Conservation (phyloP, 371 early-diverging fungal species). For the Mucor circinelloides region DNA sequence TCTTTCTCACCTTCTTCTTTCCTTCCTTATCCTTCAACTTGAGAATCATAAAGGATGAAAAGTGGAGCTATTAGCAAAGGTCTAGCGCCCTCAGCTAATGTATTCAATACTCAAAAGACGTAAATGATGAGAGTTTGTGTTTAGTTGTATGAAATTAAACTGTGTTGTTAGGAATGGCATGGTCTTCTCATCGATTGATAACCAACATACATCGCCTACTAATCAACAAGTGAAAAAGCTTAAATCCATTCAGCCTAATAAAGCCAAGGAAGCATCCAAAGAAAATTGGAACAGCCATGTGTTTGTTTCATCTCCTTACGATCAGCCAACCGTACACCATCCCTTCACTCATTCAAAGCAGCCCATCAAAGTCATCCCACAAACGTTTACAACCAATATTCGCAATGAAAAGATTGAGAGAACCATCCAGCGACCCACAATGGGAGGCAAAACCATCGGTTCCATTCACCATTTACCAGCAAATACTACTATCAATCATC, state of each 20-base stretch:
- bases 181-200: slow-evolving; percentile 2
- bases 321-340: slow-evolving; percentile 1
- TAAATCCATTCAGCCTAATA: neutral
- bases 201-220: neutral
- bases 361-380: neutral
- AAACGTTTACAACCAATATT: slow-evolving; percentile 12
- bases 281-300: slow-evolving; percentile 6
- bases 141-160: neutral
- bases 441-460: slow-evolving; percentile 33
- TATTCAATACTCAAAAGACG: neutral
- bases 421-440: slow-evolving; percentile 21
- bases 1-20: neutral
- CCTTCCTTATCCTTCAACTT: neutral
- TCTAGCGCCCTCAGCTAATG: neutral
- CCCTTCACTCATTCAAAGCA: neutral
- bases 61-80: neutral
- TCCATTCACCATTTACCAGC: slow-evolving; percentile 14
- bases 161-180: neutral
- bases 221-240: neutral
- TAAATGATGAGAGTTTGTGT: neutral
- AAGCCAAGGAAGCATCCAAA: neutral
- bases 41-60: neutral
- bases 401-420: neutral
- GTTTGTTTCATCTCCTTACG: slow-evolving; percentile 7
- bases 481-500: slow-evolving; percentile 2